Conservation (phyloP, 169 alveolate species). For the Cryptosporidium sp. region DNA sequence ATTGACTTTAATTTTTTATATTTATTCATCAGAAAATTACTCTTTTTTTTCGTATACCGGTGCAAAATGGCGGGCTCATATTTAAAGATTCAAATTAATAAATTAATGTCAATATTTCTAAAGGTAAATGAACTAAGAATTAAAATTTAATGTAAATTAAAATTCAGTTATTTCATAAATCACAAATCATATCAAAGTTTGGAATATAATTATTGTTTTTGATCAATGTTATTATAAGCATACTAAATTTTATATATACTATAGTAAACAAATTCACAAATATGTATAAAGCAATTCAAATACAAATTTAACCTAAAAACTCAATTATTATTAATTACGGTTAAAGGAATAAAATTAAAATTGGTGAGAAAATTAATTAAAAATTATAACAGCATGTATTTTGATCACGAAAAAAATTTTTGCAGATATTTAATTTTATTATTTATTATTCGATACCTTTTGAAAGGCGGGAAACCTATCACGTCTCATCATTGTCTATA, state of each 20-base stretch:
- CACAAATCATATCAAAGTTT: neutral
- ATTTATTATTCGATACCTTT: neutral
- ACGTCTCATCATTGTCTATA: slow-evolving; percentile 24
- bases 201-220: no score
- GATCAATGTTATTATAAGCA: neutral
- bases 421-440: no score
- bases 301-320: no score
- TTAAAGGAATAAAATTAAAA: no score
- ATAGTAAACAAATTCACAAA: neutral
- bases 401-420: neutral
- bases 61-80: neutral
- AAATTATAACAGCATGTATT: neutral
- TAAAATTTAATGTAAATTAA: no score
- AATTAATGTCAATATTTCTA: neutral
- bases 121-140: neutral
- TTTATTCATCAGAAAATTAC: neutral
- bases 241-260: no score
- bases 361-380: no score
- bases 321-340: no score
- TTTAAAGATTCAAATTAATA: neutral
- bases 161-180: no score
- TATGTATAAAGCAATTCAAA: no score
- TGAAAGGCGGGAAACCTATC: slow-evolving; percentile 11
- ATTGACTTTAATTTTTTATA: neutral
- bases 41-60: neutral